Evolutionary conservation across 352 stramenopile species (phyloP), one percentile per base, ranked within the genome.

Genomic region (Saprolegnia parasitica): DNA sequence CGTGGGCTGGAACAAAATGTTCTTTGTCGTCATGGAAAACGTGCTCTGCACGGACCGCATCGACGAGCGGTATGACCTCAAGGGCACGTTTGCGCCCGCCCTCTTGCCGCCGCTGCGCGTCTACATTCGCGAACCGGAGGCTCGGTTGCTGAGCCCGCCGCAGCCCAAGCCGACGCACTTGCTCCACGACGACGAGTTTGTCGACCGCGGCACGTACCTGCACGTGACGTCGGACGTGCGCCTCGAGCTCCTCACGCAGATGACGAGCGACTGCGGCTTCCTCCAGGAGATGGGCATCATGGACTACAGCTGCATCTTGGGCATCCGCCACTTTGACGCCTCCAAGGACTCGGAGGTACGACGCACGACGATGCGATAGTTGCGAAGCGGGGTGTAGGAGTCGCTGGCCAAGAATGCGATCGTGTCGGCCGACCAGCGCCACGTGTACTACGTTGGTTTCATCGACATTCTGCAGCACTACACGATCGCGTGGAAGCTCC

Each of bases 1-100:
- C 1, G 86, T 95, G 0, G 86, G 86, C 5, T 95, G 86, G 86
- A 93, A 95, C 78, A 90, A 89, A 45, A 95, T 95, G 85, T 95
- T 95, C 74, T 95, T 95, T 68, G 76, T 95, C 37, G 86, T 93
- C 42, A 95, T 95, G 86, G 85, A 95, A 50, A 95, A 95, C 68
- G 88, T 93, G 20, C 90, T 93, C 67, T 42, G 62, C 35, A 78
- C 83, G 1, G 82, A 90, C 66, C 79, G 81, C 0, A 81, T 91
- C 18, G 81, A 92, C 50, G 86, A 94, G 54, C 81, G 86, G 16
- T 94, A 94, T 72, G 86, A 94, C 47, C 73, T 94, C 6, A 94
- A 94, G 64, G 86, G 86, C 15, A 90, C 91, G 21, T 68, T 68
- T 40, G 62, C 62, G 9, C 62, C 62, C 3, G 62, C 47, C 5